A percentile compares a stretch with the other conserved stretches of the same genome.
These are phyloP conservation scores for Venturia aucupariae DNA, from an alignment of 2,329 filamentous ascomycete species.

Conservation along the genomic window DNA sequence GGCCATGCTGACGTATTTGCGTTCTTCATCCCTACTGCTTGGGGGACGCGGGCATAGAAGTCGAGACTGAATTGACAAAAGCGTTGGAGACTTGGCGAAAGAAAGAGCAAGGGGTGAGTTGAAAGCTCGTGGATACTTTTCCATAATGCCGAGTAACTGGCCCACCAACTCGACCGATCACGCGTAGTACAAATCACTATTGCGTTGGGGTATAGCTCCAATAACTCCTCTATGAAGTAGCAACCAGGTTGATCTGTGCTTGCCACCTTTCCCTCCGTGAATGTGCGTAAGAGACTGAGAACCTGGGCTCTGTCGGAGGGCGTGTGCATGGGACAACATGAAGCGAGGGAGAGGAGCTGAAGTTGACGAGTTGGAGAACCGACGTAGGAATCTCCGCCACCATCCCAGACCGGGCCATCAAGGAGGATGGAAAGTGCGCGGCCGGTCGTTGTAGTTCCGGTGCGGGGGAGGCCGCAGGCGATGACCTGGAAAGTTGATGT, in stretches of 20 bases:
- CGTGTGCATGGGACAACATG: slow-evolving; percentile 17
- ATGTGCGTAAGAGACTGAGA: slow-evolving; percentile 25
- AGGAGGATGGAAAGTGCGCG: slow-evolving; percentile 40
- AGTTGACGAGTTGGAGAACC: slow-evolving; percentile 20
- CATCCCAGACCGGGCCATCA: slow-evolving; percentile 41
- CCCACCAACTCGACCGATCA: slow-evolving; percentile 14
- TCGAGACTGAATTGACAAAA: neutral
- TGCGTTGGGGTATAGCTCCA: slow-evolving; percentile 41
- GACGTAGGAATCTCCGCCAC: slow-evolving; percentile 33
- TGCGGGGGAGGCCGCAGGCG: slow-evolving; percentile 36
- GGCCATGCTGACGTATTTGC: neutral
- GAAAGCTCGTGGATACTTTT: neutral
- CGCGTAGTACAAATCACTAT: slow-evolving; percentile 33
- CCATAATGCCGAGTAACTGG: neutral
- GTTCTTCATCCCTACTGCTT: neutral
- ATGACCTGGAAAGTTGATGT: slow-evolving; percentile 30
- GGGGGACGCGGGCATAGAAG: neutral
- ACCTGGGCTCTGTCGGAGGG: slow-evolving; percentile 22
- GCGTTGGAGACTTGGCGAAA: neutral
- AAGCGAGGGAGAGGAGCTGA: slow-evolving; percentile 19
- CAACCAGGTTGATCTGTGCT: slow-evolving; percentile 37
- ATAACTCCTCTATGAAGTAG: slow-evolving; percentile 36
- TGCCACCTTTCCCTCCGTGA: slow-evolving; percentile 29
- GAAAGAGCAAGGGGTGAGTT: neutral
- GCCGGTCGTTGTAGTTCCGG: slow-evolving; percentile 43